Evolutionary conservation across 768 basidiomycete genomes (phyloP).

Genomic region (Aureoboletus auriporus): DNA sequence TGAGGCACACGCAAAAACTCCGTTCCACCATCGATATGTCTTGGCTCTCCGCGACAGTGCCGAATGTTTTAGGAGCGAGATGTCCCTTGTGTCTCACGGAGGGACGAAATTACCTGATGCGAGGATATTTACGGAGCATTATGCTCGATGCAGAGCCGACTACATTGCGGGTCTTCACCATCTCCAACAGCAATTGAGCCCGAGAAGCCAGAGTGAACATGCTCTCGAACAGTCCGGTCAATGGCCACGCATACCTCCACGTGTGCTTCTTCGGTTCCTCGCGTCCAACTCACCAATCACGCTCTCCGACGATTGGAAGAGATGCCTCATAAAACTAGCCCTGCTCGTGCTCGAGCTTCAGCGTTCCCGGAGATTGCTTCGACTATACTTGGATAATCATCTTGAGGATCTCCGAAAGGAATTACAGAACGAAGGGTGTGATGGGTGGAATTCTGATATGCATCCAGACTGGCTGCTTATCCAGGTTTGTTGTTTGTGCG

Average conservation of each 20-base stretch:
- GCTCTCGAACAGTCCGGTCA: background rate
- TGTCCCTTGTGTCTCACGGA: background rate
- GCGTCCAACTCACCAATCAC: conserved; percentile 13
- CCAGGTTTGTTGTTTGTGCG: background rate
- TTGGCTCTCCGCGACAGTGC: background rate
- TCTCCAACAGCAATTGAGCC: conserved; percentile 8
- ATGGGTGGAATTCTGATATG: background rate
- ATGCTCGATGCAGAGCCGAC: background rate
- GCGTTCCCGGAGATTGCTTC: background rate
- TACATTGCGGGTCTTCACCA: background rate
- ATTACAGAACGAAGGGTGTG: background rate
- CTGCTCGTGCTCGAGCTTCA: conserved; percentile 29
- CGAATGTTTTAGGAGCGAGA: conserved; percentile 1
- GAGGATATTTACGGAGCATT: background rate
- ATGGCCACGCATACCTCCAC: conserved; percentile 18
- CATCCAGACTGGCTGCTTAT: background rate
- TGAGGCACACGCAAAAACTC: background rate
- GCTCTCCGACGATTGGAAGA: conserved; percentile 23
- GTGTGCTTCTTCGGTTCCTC: conserved; percentile 26
- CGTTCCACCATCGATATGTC: background rate
- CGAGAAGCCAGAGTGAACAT: conserved; percentile 7
- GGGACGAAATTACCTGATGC: background rate
- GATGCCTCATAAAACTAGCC: conserved; percentile 26
- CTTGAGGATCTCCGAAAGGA: background rate
- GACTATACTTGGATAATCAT: background rate